phyloP scores from a whole-genome alignment of 1,284 basidiomycete genomes.

The Cutaneotrichosporon sp. region DNA sequence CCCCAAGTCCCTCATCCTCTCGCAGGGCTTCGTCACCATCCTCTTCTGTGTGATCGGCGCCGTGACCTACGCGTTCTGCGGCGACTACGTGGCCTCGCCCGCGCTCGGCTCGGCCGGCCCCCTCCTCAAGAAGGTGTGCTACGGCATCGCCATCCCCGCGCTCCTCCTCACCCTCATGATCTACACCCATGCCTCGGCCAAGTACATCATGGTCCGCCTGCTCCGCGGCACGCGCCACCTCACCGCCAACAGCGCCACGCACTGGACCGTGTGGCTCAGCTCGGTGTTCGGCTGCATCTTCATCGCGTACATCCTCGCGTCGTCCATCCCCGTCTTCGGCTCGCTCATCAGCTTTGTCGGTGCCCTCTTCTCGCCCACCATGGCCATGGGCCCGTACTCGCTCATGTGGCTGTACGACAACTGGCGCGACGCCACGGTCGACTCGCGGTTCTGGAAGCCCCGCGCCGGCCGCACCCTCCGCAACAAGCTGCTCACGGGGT shows the following conservation, averaged over 20 bases:
- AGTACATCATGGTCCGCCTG: conserved; percentile 38
- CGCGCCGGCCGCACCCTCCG: neutral
- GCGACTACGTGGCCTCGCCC: conserved; percentile 31
- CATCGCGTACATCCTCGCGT: conserved; percentile 16
- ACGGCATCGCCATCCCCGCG: conserved; percentile 53
- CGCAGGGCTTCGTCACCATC: conserved; percentile 18
- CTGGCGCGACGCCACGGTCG: conserved; percentile 17
- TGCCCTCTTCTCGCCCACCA: conserved; percentile 21
- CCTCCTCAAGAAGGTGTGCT: conserved; percentile 41
- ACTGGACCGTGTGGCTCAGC: conserved; percentile 39
- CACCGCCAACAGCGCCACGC: conserved; percentile 24
- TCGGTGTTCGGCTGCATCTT: neutral
- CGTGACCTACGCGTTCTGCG: conserved; percentile 32
- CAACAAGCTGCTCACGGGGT: neutral
- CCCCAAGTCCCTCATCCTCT: conserved; percentile 31
- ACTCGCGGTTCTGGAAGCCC: conserved; percentile 24
- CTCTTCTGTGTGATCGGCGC: conserved; percentile 15
- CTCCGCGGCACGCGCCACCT: conserved; percentile 36
- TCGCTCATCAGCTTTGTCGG: conserved; percentile 34
- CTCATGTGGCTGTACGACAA: conserved; percentile 19
- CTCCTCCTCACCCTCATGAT: conserved; percentile 28
- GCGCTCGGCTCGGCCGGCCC: conserved; percentile 34
- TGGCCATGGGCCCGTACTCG: conserved; percentile 12
- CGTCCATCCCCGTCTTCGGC: conserved; percentile 23
- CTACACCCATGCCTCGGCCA: conserved; percentile 33